Base-by-base conservation (phyloP, 2,329 filamentous ascomycete species). In the Sporothrix humicola region DNA sequence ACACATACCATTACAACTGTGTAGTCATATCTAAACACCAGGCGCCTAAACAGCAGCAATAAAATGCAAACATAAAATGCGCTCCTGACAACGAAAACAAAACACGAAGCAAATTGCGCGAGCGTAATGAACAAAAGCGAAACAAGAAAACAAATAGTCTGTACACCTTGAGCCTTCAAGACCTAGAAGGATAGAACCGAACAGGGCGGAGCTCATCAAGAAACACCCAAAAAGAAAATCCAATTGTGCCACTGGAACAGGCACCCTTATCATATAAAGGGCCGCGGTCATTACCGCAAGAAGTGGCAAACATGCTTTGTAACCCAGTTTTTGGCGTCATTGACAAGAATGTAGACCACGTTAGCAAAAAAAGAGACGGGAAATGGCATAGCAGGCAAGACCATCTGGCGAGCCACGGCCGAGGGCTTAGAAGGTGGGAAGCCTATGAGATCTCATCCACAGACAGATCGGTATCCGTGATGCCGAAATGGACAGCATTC, bases 401-500 rank as follows among this genome's bases (percentile, higher is more conserved):
- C 9, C 7, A n/a, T 26, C n/a, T 37, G 31, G 31, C 31, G 31
- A 37, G 31, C 31, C 31, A 37, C 31, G 31, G 7, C 59, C 17
- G 23, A 23, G 20, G 12, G 15, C n/a, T 37, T 37, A 7, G 31
- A 23, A 13, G 15, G 6, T 13, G 20, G 12, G 13, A 15, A n/a
- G 61, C 58, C 50, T 76, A 78, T 72, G 80, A 79, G 75, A 85
- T 80, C 75, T 88, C 84, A 75, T 89, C 87, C 74, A 89, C 82
- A 61, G 84, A 83, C 71, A 87, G 78, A 61, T 85, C 80, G 31
- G 83, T 82, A 74, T 89, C 85, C 42, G 81, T 81, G 75, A 91
- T 85, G 75, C 86, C 87, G 74, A 90, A 89, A 71, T 85, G 80
- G 42, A 81, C 79, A 3, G 88, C 88, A 78, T 93, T 92, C 82